These are phyloP conservation scores for Globisporangium nagaii DNA, from an alignment of 352 stramenopile genomes.

Conservation along the genomic window DNA sequence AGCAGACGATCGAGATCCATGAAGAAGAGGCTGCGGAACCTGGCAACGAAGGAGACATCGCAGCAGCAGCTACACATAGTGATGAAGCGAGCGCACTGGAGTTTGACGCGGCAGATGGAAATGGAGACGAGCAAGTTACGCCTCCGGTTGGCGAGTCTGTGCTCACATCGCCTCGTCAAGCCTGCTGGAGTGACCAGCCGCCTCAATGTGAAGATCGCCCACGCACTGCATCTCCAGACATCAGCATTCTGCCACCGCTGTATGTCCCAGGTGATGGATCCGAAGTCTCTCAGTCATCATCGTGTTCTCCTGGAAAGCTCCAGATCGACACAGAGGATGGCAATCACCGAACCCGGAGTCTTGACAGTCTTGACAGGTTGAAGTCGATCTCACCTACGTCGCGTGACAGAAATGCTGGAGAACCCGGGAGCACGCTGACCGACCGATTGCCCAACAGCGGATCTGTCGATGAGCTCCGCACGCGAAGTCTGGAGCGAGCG, in stretches of 20 bases:
- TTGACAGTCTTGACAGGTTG: background rate
- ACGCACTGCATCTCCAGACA: background rate
- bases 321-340: background rate
- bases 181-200: constrained; percentile 5
- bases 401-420: background rate
- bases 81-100: background rate
- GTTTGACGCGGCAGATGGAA: background rate
- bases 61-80: background rate
- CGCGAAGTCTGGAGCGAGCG: background rate
- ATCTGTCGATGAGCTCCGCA: background rate
- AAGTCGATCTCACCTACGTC: background rate
- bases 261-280: background rate
- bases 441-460: too few species aligned
- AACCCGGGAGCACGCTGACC: background rate
- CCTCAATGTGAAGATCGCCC: background rate
- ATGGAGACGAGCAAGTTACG: background rate
- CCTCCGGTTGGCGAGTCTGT: background rate
- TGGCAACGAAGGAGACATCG: background rate
- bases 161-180: constrained; percentile 1
- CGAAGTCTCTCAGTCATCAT: background rate
- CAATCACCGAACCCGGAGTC: background rate
- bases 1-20: constrained; percentile 6
- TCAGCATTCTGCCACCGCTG: background rate
- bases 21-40: background rate
- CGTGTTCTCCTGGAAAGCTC: background rate